phyloP scores from a whole-genome alignment of 106 monocot genomes.

The Xerophyta viscosa region DNA sequence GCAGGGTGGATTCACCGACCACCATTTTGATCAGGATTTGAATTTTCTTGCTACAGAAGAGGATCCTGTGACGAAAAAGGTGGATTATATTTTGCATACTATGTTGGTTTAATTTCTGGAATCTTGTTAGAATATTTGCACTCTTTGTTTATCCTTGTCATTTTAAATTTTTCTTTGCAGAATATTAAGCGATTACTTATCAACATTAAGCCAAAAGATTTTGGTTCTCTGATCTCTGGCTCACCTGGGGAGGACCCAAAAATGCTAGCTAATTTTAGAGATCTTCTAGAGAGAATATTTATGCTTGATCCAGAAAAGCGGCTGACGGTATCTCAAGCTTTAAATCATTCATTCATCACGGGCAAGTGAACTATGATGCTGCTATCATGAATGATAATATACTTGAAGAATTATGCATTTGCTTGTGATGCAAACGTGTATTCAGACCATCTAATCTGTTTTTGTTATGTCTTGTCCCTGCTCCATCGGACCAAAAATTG shows the following conservation, averaged over 20 bases:
- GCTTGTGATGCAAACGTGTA: constrained; percentile 34
- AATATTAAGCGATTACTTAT: constrained; percentile 60
- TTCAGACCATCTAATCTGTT: constrained; percentile 44
- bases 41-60: constrained; percentile 96
- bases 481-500: constrained; percentile 36
- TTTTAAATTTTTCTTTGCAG: too few relatives aligned
- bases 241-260: constrained; percentile 84
- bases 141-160: too few relatives aligned
- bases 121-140: too few relatives aligned
- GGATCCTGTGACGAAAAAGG: constrained; percentile 98
- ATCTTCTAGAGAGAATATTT: constrained; percentile 92
- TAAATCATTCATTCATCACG: constrained; percentile 97
- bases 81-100: too few relatives aligned
- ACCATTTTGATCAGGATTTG: constrained; percentile 92
- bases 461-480: constrained; percentile 46
- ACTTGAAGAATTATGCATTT: constrained; percentile 41
- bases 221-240: constrained; percentile 57
- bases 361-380: constrained; percentile 95
- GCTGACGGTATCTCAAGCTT: constrained; percentile 90
- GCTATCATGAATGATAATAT: constrained; percentile 48
- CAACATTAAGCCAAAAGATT: constrained; percentile 86
- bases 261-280: constrained; percentile 83
- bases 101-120: too few relatives aligned
- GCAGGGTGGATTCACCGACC: constrained; percentile 67
- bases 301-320: constrained; percentile 95